Evolutionary conservation across 257 asterid genomes (phyloP).

Genomic region (Solanum paucissectum): DNA sequence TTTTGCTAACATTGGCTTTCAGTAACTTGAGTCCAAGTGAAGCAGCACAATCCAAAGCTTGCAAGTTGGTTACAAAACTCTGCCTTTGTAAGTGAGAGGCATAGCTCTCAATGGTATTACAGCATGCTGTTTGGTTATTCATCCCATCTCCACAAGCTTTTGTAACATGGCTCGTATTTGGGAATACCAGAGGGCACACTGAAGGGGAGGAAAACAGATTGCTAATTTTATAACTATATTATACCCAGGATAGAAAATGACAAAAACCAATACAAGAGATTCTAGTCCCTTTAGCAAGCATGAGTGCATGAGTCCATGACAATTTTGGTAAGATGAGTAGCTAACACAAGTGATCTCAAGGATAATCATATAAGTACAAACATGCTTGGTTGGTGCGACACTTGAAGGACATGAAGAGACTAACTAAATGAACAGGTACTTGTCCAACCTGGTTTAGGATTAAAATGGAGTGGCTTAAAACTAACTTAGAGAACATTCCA

Average conservation of each 20-base stretch:
- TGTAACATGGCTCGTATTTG: conserved; percentile 49
- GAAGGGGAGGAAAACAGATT: conserved; percentile 11
- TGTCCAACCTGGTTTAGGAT: not conserved
- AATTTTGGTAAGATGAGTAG: not conserved
- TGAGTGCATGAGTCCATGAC: not conserved
- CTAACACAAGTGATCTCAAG: not conserved
- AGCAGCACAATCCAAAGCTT: conserved; percentile 91
- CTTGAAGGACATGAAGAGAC: not conserved
- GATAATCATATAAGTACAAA: not conserved
- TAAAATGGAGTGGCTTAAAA: not conserved
- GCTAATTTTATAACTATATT: not conserved
- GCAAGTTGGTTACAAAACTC: conserved; percentile 92
- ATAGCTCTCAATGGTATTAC: conserved; percentile 58
- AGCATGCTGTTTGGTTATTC: conserved; percentile 54
- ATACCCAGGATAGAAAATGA: not conserved
- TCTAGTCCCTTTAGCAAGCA: not conserved
- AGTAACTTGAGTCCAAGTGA: conserved; percentile 65
- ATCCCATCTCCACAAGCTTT: conserved; percentile 45
- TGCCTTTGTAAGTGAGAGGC: conserved; percentile 89
- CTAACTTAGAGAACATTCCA: not conserved
- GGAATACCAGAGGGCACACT: conserved; percentile 91
- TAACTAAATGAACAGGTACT: not conserved
- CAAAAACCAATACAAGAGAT: not conserved
- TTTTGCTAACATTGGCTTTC: conserved; percentile 62
- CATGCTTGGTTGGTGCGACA: not conserved